phyloP scores from a whole-genome alignment of 225 moss, liverwort and hornwort genomes.

The Pleurozium schreberi region DNA sequence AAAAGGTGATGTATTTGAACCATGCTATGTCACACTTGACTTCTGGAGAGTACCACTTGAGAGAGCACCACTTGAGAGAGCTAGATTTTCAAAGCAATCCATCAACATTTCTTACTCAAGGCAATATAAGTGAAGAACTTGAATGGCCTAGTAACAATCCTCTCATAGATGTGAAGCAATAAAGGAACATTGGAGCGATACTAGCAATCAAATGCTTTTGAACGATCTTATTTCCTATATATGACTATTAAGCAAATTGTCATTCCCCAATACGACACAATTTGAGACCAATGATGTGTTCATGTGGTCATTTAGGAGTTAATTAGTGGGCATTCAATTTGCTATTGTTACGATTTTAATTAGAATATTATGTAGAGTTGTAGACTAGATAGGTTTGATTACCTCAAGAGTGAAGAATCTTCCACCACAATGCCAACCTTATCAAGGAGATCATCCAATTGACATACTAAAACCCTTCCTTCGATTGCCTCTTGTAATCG shows the following conservation, averaged over 20 bases:
- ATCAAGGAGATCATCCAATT: not conserved
- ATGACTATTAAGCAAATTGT: not conserved
- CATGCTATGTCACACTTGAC: not conserved
- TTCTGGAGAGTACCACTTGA: not conserved
- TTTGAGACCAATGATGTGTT: not conserved
- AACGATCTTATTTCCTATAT: not conserved
- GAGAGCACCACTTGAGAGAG: rapidly evolving
- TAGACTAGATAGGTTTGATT: not conserved
- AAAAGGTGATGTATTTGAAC: not conserved
- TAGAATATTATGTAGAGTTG: not conserved
- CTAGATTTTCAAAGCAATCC: no score
- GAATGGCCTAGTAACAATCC: not conserved
- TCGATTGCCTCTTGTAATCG: not conserved
- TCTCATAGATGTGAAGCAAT: not conserved
- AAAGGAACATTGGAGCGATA: no score
- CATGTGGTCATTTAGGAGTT: not conserved
- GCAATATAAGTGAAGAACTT: rapidly evolving
- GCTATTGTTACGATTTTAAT: not conserved
- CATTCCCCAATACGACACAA: rapidly evolving
- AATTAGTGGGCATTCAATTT: not conserved
- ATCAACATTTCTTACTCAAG: not conserved
- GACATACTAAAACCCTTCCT: not conserved
- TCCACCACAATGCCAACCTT: not conserved
- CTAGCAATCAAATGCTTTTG: not conserved
- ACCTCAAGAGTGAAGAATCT: not conserved